Evolutionary conservation across 2,329 filamentous ascomycete species (phyloP).

Genomic region (Zymoseptoria passerinii): DNA sequence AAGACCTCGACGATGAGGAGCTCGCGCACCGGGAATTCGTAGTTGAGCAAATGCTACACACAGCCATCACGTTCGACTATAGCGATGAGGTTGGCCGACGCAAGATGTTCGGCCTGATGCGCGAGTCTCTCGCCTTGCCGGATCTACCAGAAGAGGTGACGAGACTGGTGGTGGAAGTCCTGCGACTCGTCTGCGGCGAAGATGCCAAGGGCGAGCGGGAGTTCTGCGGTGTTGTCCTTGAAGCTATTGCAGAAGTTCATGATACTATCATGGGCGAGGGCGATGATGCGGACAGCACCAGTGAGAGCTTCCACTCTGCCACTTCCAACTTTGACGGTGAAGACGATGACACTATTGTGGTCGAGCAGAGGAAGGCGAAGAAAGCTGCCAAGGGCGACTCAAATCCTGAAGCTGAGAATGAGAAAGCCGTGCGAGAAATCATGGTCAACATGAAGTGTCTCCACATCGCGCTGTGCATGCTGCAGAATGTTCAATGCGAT

Average conservation of each 20-base stretch:
- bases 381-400: conserved; percentile 47
- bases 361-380: conserved; percentile 27
- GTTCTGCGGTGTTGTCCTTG: conserved; percentile 77
- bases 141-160: conserved; percentile 89
- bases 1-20: conserved; percentile 63
- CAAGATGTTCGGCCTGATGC: conserved; percentile 89
- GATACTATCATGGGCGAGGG: conserved; percentile 70
- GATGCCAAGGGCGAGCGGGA: conserved; percentile 68
- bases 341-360: conserved; percentile 34
- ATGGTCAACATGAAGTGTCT: conserved; percentile 98
- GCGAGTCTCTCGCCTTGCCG: conserved; percentile 75
- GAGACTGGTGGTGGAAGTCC: conserved; percentile 72
- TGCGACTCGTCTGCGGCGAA: conserved; percentile 73
- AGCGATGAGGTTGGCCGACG: conserved; percentile 92
- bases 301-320: conserved; percentile 91
- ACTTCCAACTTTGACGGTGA: conserved; percentile 65
- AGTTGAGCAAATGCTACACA: conserved; percentile 88
- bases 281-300: conserved; percentile 41
- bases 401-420: conserved; percentile 46
- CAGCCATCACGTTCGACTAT: conserved; percentile 86
- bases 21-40: conserved; percentile 89
- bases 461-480: conserved; percentile 94
- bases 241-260: conserved; percentile 93
- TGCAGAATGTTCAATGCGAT: conserved; percentile 82
- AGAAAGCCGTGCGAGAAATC: conserved; percentile 79